A percentile compares a stretch with the other conserved stretches of the same genome.
These are phyloP conservation scores for Silybum marianum DNA, from an alignment of 129 eudicot species.

Conservation along the genomic window DNA sequence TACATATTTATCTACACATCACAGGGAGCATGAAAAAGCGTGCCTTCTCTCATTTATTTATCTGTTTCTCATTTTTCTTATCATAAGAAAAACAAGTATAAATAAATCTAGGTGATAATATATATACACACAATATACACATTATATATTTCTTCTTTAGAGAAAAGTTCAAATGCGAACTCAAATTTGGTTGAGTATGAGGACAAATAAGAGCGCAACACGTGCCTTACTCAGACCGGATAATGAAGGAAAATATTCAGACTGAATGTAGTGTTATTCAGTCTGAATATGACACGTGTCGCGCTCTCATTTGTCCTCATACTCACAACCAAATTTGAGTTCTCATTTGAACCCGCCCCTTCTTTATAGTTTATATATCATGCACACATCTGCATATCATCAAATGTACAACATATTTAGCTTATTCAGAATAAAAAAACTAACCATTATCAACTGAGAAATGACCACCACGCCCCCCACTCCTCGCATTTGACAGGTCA, in stretches of 20 bases:
- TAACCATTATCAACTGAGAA: conserved; percentile 68
- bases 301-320: too few relatives aligned
- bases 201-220: too few relatives aligned
- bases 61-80: conserved; percentile 18
- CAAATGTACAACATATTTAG: conserved; percentile 1
- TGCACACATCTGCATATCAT: background rate
- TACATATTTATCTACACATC: conserved; percentile 32
- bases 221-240: too few relatives aligned
- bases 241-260: too few relatives aligned
- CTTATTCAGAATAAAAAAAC: conserved; percentile 23
- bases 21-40: background rate
- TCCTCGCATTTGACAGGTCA: conserved; percentile 40
- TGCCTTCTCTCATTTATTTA: background rate
- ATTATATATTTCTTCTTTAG: background rate
- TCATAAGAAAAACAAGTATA: background rate
- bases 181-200: too few relatives aligned
- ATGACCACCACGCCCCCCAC: conserved; percentile 65
- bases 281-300: too few relatives aligned
- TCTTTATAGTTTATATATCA: conserved; percentile 16
- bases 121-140: background rate
- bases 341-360: too few relatives aligned
- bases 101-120: background rate
- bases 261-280: too few relatives aligned
- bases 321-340: too few relatives aligned
- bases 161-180: background rate